Percentiles rank a stretch among this genome's conserved stretches.
Evolutionary conservation across 2,329 filamentous ascomycete species (phyloP).

Genomic region (Grosmannia clavigera): DNA sequence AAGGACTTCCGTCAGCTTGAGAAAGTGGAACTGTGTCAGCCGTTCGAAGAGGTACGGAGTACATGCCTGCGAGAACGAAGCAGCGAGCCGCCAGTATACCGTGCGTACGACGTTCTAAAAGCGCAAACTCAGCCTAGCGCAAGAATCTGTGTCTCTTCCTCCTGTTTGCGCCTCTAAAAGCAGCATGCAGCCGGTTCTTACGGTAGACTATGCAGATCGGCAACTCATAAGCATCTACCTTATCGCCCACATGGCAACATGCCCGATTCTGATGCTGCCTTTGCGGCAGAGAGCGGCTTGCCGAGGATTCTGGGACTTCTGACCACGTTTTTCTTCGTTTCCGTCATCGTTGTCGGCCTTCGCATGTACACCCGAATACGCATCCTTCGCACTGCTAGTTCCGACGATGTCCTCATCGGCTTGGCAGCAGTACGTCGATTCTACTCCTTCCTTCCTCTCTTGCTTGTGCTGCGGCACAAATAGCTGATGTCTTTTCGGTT

Average conservation of each 20-base stretch:
- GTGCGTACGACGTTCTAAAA: background rate
- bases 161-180: background rate
- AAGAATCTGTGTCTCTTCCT: background rate
- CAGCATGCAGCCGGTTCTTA: background rate
- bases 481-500: background rate
- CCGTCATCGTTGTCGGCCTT: background rate
- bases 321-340: conserved; percentile 4
- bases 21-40: background rate
- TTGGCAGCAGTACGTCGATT: background rate
- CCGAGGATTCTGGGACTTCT: conserved; percentile 13
- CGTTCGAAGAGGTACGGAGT: background rate
- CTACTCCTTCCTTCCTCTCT: background rate
- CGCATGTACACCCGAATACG: conserved; percentile 2
- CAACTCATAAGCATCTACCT: background rate
- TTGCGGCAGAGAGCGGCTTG: conserved; percentile 17
- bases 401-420: conserved; percentile 3
- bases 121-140: background rate
- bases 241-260: background rate
- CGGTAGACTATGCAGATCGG: background rate
- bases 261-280: conserved; percentile 3
- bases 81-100: background rate
- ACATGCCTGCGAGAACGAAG: background rate
- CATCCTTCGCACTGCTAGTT: background rate
- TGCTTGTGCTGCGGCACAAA: background rate
- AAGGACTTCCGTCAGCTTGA: background rate